Percentiles rank a stretch among this genome's conserved stretches.
These are phyloP conservation scores for Pyrus bretschneideri DNA, from an alignment of 306 rosid species.

Conservation along the genomic window DNA sequence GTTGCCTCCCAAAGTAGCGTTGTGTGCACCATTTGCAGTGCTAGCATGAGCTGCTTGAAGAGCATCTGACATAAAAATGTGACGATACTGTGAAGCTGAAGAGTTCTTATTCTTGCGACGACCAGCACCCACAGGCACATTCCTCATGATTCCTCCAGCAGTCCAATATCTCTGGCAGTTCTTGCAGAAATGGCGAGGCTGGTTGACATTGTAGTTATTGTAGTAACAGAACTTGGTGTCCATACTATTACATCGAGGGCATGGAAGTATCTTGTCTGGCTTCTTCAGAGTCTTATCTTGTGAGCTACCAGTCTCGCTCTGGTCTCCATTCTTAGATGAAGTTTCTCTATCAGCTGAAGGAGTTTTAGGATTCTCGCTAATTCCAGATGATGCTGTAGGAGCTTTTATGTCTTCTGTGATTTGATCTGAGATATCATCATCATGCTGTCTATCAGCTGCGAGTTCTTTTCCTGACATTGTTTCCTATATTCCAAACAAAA, in stretches of 20 bases:
- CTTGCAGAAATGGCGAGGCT: constrained; percentile 91
- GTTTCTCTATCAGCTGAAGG: constrained; percentile 43
- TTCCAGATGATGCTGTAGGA: constrained; percentile 34
- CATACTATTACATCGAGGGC: constrained; percentile 87
- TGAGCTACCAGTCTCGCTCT: constrained; percentile 38
- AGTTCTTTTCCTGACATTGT: constrained; percentile 35
- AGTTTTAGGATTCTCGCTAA: constrained; percentile 40
- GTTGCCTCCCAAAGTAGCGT: constrained; percentile 32
- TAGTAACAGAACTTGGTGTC: constrained; percentile 87
- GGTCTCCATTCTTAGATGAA: constrained; percentile 41
- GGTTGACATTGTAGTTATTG: constrained; percentile 80
- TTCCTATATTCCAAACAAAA: constrained; percentile 37
- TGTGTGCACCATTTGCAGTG: constrained; percentile 31
- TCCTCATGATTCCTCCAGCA: constrained; percentile 82
- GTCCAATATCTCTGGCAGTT: constrained; percentile 95
- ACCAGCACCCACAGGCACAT: constrained; percentile 79
- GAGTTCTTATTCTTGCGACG: constrained; percentile 75
- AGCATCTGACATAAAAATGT: constrained; percentile 38
- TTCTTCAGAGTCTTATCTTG: constrained; percentile 55
- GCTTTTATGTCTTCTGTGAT: constrained; percentile 35
- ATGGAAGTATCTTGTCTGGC: constrained; percentile 66
- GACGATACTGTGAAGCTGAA: constrained; percentile 38
- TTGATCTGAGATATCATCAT: constrained; percentile 24
- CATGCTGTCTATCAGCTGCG: constrained; percentile 30
- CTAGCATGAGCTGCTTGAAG: constrained; percentile 32